Conservation (phyloP, 2,329 filamentous ascomycete genomes). For the Biscogniauxia mediterranea region DNA sequence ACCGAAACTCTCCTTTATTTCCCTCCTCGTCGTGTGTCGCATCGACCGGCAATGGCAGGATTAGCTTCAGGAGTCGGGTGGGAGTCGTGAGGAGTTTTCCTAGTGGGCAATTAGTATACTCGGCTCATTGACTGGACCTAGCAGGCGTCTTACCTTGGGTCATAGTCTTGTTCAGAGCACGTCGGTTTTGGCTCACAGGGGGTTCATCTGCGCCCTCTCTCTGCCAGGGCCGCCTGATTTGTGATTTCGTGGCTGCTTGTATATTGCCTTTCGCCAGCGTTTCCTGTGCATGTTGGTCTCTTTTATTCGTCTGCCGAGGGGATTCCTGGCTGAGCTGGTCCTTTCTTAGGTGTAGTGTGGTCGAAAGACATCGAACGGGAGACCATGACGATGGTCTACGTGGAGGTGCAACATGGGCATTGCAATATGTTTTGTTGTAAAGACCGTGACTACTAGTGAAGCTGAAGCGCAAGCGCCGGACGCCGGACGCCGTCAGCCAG, state of each 20-base stretch:
- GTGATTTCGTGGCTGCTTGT: conserved; percentile 47
- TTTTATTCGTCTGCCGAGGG: conserved; percentile 26
- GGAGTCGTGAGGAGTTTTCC: conserved; percentile 72
- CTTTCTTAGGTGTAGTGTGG: conserved; percentile 14
- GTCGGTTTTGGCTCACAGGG: conserved; percentile 52
- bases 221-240: conserved; percentile 61
- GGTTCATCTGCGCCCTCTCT: conserved; percentile 57
- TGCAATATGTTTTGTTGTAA: conserved; percentile 1
- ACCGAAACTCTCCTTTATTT: conserved; percentile 33
- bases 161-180: conserved; percentile 48
- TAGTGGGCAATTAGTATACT: conserved; percentile 27
- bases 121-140: neutral
- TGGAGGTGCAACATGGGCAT: too few relatives aligned
- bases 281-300: conserved; percentile 30
- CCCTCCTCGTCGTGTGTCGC: conserved; percentile 57
- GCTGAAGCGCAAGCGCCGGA: conserved; percentile 13
- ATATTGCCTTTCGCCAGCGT: conserved; percentile 33
- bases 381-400: too few relatives aligned
- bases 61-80: conserved; percentile 67
- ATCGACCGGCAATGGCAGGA: conserved; percentile 57
- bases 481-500: conserved; percentile 21
- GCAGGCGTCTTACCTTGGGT: conserved; percentile 52
- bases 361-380: conserved; percentile 14
- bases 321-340: conserved; percentile 21
- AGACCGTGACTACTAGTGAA: conserved; percentile 2